Evolutionary conservation across 2,329 filamentous ascomycete genomes (phyloP).

Genomic region (Cercospora zeina): DNA sequence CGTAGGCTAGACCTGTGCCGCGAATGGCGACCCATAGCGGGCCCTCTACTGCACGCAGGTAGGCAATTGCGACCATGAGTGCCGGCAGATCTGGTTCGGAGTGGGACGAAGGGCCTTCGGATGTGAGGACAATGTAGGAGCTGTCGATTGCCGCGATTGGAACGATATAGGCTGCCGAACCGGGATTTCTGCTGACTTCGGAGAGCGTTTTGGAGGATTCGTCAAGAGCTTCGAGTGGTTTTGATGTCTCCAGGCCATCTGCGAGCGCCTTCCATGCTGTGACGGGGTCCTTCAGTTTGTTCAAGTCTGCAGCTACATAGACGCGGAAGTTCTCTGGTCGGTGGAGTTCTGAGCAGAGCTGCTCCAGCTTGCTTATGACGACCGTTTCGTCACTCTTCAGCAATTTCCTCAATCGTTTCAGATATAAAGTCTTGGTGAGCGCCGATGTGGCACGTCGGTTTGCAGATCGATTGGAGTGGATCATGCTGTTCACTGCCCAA

Average conservation of each 20-base stretch:
- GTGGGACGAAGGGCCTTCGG: constrained; percentile 72
- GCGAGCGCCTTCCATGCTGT: constrained; percentile 72
- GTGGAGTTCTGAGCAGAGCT: constrained; percentile 73
- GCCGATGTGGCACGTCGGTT: constrained; percentile 75
- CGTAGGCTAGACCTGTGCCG: constrained; percentile 90
- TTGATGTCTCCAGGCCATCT: constrained; percentile 52
- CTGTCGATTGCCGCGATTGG: constrained; percentile 92
- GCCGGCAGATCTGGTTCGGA: constrained; percentile 76
- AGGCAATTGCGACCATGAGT: constrained; percentile 82
- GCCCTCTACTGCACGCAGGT: constrained; percentile 89
- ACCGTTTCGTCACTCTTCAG: constrained; percentile 73
- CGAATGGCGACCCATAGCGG: constrained; percentile 92
- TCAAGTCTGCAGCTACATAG: constrained; percentile 78
- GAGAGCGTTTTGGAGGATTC: constrained; percentile 71
- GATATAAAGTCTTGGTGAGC: constrained; percentile 81
- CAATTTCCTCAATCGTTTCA: constrained; percentile 80
- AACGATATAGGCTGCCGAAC: constrained; percentile 73
- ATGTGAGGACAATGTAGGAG: constrained; percentile 77
- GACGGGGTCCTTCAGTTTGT: constrained; percentile 71
- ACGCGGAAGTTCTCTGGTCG: constrained; percentile 82
- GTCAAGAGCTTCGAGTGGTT: constrained; percentile 68
- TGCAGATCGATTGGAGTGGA: constrained; percentile 76
- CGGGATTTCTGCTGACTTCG: constrained; percentile 71
- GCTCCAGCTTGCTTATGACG: constrained; percentile 75
- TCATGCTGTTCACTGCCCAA: constrained; percentile 66